A percentile compares a stretch with the other conserved stretches of the same genome.
These are phyloP conservation scores for Solanum sitiens DNA, from an alignment of 257 asterid genomes.

Conservation along the genomic window DNA sequence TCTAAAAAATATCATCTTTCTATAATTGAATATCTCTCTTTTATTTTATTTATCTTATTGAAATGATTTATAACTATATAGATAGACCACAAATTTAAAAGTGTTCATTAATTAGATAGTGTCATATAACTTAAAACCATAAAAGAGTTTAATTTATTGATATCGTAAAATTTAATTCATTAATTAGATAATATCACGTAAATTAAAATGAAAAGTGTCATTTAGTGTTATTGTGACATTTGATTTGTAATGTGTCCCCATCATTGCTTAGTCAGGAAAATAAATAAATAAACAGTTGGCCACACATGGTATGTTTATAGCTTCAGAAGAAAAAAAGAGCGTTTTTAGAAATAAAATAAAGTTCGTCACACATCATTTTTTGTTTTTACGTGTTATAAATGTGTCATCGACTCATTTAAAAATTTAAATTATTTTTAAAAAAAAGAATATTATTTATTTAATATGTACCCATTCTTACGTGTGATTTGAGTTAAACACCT, in stretches of 20 bases:
- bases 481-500: not conserved
- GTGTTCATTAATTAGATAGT: not conserved
- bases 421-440: too few relatives aligned
- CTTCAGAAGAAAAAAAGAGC: too few relatives aligned
- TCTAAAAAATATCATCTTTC: too few relatives aligned
- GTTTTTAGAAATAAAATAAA: not conserved
- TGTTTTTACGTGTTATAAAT: not conserved
- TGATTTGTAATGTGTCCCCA: not conserved
- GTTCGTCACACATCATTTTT: not conserved
- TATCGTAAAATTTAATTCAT: too few relatives aligned
- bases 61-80: too few relatives aligned
- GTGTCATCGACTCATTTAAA: not conserved
- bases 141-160: rapidly evolving
- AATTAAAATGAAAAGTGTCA: rapidly evolving
- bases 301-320: not conserved
- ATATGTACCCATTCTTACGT: not conserved
- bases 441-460: too few relatives aligned
- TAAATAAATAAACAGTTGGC: not conserved
- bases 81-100: too few relatives aligned
- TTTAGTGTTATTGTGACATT: not conserved
- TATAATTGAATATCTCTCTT: too few relatives aligned
- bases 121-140: too few relatives aligned
- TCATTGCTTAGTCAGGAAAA: not conserved
- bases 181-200: not conserved
- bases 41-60: too few relatives aligned